Base-by-base conservation (phyloP, 176 grass and related monocot species). In the Musa schizocarpa region DNA sequence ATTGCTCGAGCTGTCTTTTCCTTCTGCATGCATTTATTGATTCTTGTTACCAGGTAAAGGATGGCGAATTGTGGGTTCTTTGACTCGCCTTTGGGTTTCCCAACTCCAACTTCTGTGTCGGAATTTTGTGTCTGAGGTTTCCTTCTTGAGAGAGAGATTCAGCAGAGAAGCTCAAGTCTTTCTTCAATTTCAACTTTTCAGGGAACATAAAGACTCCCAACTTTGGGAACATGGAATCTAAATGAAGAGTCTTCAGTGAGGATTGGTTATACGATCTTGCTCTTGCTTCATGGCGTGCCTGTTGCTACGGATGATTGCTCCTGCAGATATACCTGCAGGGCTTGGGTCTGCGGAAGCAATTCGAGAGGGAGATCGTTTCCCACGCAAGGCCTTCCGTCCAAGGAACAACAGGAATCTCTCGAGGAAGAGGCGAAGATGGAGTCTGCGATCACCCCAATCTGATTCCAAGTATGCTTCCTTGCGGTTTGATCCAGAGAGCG, bases 381-480 rank as follows among this genome's bases (percentile, higher is more conserved):
- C 2, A 9, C 27, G 34, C 20, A 70, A 70, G 68, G 20, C 50
- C 23, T 14, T 50, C 23, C 16, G 14, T 50, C 13, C 43, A 23
- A 70, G 43, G 9, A 14, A 50, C 17, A 7, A 71, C 50, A 43
- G 34, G 19, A 52, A 71, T 13, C 17, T 71, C 50, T 58, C 13
- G 53, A 34, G 65, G n/a, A 20, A 72, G 22, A 62, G 54, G 52
- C 65, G 64, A 17, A 73, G 77, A 71, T 69, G 27, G 48, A 50
- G 25, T 9, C 22, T 65, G 23, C 82, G 77, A 69, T 84, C 89
- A 51, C 59, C 74, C 52, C 74, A 71, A n/a, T 70, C 54, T 25
- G 72, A 77, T 75, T 67, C 89, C 12, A 48, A 74, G 66, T 82
- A 53, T 53, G 82, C 67, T 8, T 90, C 77, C 73, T 76, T 87